These are phyloP conservation scores for Pleurozium schreberi DNA, from an alignment of 225 moss, liverwort and hornwort species.

Conservation along the genomic window DNA sequence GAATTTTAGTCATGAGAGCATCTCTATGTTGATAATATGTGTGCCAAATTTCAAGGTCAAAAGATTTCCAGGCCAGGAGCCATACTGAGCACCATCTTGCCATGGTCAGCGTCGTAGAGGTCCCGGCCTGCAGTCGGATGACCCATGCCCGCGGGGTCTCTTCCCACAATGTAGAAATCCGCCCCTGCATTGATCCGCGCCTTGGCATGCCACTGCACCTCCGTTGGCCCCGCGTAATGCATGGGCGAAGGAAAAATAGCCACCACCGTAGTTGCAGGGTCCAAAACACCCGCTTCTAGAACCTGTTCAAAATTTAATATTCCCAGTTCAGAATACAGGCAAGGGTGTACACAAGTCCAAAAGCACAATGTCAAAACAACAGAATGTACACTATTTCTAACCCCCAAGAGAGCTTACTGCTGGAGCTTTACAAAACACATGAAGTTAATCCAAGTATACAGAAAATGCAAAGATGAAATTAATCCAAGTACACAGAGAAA, in stretches of 20 bases:
- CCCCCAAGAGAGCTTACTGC: neutral
- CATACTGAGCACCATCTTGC: conserved; percentile 84
- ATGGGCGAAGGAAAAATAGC: conserved; percentile 90
- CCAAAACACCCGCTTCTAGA: conserved; percentile 58
- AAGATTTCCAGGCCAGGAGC: conserved; percentile 91
- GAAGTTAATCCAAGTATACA: neutral
- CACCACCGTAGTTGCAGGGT: conserved; percentile 76
- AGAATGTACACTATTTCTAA: neutral
- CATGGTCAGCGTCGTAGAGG: conserved; percentile 79
- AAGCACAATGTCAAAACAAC: neutral
- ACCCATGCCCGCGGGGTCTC: conserved; percentile 94
- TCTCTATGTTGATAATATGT: too few relatives aligned
- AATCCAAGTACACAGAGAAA: too few relatives aligned
- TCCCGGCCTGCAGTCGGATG: conserved; percentile 76
- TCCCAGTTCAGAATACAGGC: neutral
- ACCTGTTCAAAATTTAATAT: conserved; percentile 23
- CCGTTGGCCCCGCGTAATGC: conserved; percentile 90
- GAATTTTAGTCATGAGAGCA: too few relatives aligned
- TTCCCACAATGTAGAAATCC: conserved; percentile 85
- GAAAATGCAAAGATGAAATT: too few relatives aligned
- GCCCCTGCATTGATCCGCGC: conserved; percentile 94
- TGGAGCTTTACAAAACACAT: neutral
- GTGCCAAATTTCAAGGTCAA: too few relatives aligned
- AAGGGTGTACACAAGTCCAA: neutral
- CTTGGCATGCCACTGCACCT: conserved; percentile 98